phyloP scores from a whole-genome alignment of 2,329 filamentous ascomycete genomes.

The Stachybotrys chartarum region DNA sequence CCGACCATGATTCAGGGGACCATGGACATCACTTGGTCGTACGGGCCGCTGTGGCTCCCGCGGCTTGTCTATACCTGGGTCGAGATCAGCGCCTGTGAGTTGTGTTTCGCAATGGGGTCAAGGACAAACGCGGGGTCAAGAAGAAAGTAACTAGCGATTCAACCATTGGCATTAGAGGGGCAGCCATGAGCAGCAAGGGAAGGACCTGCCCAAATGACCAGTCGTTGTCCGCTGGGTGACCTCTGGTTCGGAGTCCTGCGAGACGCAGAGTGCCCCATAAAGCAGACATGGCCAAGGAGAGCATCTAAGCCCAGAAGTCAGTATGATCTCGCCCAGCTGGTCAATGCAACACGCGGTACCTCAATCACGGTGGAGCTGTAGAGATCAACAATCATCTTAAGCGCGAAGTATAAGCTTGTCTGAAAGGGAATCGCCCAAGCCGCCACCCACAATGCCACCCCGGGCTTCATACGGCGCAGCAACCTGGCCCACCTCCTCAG shows the following conservation, averaged over 20 bases:
- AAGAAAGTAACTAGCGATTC: not conserved
- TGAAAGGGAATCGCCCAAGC: not conserved
- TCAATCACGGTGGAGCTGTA: not conserved
- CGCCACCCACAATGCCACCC: not conserved
- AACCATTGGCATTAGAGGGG: not conserved
- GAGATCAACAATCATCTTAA: not conserved
- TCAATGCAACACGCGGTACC: not conserved
- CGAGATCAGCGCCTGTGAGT: not conserved
- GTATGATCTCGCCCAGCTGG: not conserved
- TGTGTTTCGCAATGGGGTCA: not conserved
- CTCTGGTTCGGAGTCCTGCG: fast-evolving
- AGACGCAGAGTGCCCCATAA: not conserved
- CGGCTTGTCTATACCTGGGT: too few relatives aligned
- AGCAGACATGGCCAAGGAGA: not conserved
- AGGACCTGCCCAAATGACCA: conserved; percentile 5
- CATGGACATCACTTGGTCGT: not conserved
- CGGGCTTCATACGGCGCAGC: not conserved
- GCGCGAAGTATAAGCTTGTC: not conserved
- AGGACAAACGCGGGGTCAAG: not conserved
- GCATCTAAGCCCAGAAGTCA: not conserved
- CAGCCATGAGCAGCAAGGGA: not conserved
- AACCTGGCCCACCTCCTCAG: not conserved
- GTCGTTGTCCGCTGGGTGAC: not conserved
- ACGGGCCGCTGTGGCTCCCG: not conserved
- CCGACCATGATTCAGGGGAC: not conserved